Evolutionary conservation across 2,329 filamentous ascomycete species (phyloP), one percentile per base, ranked within the genome.

Genomic region (Sporothrix inflata): DNA sequence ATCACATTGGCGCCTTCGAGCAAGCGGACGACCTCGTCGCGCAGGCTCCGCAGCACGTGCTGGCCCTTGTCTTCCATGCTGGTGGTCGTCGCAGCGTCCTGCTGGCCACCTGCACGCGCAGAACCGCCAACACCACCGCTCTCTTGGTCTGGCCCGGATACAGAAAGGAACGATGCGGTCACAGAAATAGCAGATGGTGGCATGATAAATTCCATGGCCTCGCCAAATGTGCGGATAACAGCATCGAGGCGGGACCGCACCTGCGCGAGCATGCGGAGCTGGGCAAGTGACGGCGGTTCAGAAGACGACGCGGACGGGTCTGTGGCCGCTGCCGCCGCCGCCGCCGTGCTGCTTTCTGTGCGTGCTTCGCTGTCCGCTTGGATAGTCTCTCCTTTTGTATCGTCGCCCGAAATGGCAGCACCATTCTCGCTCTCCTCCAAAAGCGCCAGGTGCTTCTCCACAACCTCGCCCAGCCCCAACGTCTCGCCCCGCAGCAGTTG

Each of bases 151-250:
- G 95, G 94, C 0, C 92, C 93, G 0, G 94, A 97, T 14, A 98
- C 94, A 6, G 93, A 97, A 63, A 98, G 89, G 78, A 98, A 94
- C 0, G 92, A 94, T 0, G 93, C 95, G 61, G 91, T 89, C 72
- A 97, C 88, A 0, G 92, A 95, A 14, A 94, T 83, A 79, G 97
- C 94, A 0, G 93, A 97, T 0, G 95, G 94, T 0, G 95, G 93
- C 67, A 98, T 89, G 0, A 93, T 92, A 87, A 97, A 98, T 77
- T 97, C 92, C 93, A 98, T 97, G 42, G 96, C 95, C 77, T 97
- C 92, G 53, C 94, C 95, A 80, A 99, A 99, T 0, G 91, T 92
- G 80, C 93, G 92, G 78, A 98, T 94, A 30, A 98, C 94, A 1
- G 90, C 88, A 75, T 98, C 94, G 19, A 99, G 87, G n/a, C 94